phyloP scores from a whole-genome alignment of 2,329 filamentous ascomycete genomes.

The Pseudocercospora vitis region DNA sequence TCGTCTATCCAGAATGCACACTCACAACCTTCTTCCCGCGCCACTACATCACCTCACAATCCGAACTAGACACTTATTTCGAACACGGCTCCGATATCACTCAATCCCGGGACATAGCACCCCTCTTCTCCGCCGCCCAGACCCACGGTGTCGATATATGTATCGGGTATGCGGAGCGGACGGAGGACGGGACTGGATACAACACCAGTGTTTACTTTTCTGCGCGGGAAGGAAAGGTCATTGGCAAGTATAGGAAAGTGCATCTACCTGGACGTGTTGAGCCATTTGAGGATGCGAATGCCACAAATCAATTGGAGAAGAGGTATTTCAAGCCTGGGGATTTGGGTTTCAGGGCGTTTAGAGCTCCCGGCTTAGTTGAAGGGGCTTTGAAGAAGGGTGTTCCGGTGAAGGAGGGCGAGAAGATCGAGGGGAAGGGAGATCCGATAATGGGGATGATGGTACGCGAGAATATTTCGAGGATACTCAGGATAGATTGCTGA shows the following conservation, averaged over 20 bases:
- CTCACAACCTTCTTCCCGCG: constrained; percentile 60
- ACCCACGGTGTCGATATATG: constrained; percentile 52
- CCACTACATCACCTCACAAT: constrained; percentile 40
- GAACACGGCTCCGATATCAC: constrained; percentile 49
- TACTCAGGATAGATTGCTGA: neutral
- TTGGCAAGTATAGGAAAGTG: constrained; percentile 58
- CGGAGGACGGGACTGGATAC: constrained; percentile 48
- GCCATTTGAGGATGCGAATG: constrained; percentile 50
- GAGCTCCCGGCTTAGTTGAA: constrained; percentile 49
- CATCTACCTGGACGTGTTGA: constrained; percentile 57
- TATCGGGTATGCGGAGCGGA: constrained; percentile 55
- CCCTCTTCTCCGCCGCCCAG: constrained; percentile 53
- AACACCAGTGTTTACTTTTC: constrained; percentile 57
- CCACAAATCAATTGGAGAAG: constrained; percentile 58
- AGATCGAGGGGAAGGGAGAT: constrained; percentile 45
- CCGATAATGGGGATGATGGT: constrained; percentile 55
- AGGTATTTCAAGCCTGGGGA: constrained; percentile 56
- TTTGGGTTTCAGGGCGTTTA: constrained; percentile 56
- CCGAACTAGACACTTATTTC: constrained; percentile 53
- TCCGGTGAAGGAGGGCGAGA: constrained; percentile 26
- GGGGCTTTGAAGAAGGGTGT: constrained; percentile 41
- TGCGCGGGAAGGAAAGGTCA: constrained; percentile 42
- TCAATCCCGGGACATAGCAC: constrained; percentile 47
- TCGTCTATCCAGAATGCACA: constrained; percentile 57
- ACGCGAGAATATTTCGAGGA: constrained; percentile 33